Evolutionary conservation across 257 asterid genomes (phyloP), one percentile per base, ranked within the genome.

Genomic region (Ophiorrhiza pumila): DNA sequence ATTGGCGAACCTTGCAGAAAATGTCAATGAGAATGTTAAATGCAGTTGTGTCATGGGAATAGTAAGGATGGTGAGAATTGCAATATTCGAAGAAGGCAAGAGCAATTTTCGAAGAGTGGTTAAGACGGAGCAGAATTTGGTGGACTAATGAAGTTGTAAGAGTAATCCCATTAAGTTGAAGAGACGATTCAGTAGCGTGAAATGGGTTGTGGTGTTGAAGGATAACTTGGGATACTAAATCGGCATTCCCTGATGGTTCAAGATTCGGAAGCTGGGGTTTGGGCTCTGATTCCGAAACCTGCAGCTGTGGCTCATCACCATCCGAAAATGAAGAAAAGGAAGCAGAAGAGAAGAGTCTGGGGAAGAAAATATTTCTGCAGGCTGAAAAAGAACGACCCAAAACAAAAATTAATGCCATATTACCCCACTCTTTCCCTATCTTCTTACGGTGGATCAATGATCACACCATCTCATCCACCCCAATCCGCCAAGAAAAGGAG

Each of bases 151-250:
- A 60, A 12, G 90, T 80, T 57, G 91, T 78, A 31, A 93, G 87
- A 66, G 85, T 39, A n/a, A 91, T 72, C 4, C 98, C 97, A 31
- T 76, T 55, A 78, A 93, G 91, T 47, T 93, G 96, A 75, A 91
- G 84, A 27, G 96, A 88, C 4, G 98, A 91, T 73, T 93, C 97
- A 85, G 87, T 85, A 80, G 86, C 88, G 79, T 93, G 98, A 78
- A 87, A 93, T 1, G 98, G 98, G 83, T 93, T 93, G 86, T 88
- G 97, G 82, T 93, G 93, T 32, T 80, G 84, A 73, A 89, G 85
- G 68, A 93, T 85, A 64, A 93, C 69, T 52, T 87, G 91, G 64
- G 92, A 88, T 8, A 93, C 75, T 22, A 83, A 65, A 64, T 91
- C 97, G 4, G 98, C 98, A 55, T 81, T 91, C 47, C 74, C 68